Base-by-base conservation (phyloP, 169 alveolate genomes). In the Plasmodium fragile region DNA sequence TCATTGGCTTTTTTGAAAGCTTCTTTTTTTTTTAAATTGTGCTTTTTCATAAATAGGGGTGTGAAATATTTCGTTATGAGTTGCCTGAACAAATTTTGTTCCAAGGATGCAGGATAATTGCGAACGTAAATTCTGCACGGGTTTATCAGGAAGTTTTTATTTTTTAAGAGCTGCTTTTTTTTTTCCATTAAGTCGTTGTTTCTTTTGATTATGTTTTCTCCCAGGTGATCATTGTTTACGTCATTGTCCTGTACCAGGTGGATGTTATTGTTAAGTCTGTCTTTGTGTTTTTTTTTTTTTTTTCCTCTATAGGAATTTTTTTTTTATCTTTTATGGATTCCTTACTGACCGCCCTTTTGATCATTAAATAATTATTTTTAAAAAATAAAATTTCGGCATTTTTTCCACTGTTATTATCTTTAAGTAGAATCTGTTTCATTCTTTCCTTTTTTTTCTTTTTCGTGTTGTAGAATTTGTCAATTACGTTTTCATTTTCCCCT, bases 91-190 rank as follows among this genome's bases (percentile, higher is more conserved):
- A 10, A 28, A 49, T 91, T 91, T 36, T 91, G 91, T 65, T 79
- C 85, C 39, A 91, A 80, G n/a, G 43, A 28, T 45, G 75, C 55
- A 3, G 94, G 94, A 81, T 91, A 91, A 18, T 91, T 91, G 34
- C 94, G 59, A 52, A 91, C 75, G 77, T 91, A 91, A 28, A 91
- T 80, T 91, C 94, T 79, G 55, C 94, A 81, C 22, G 94, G 94
- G 43, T 91, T 91, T 69, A 91, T 91, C 25, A 91, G 30, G 65
- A 91, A 91, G 73, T 91, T 91, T 80, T 49, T 91, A 91, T 91
- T 81, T 91, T 91, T 79, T 71, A 91, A 81, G 73, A 91, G 83
- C 45, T 91, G 22, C 52, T 80, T 71, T 81, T 91, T 91, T 91
- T 91, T 91, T 30, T 70, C 84, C 73, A 91, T 25, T 8, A 91